Evolutionary conservation across 768 basidiomycete genomes (phyloP), one percentile per base, ranked within the genome.

Genomic region (Termitomyces sp.): DNA sequence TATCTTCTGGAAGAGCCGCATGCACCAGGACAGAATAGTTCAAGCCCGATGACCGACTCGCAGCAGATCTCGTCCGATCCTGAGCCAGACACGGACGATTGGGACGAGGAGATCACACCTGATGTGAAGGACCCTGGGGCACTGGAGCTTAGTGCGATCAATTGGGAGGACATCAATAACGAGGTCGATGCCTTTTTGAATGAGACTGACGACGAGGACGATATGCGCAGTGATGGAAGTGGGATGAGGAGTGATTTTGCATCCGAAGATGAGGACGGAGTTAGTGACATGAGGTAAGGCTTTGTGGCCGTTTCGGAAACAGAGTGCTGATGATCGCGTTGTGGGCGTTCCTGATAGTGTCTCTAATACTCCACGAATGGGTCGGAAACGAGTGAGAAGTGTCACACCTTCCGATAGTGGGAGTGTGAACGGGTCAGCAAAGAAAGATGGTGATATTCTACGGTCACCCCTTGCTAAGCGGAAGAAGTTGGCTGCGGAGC

Each of bases 161-260:
- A 92, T 68, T 93, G 92, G 88, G 83, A 85, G 62, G 87, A 86
- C 63, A 87, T 92, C 63, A 90, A 91, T 66, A 83, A 88, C 58
- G 95, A 95, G 66, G 87, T 95, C 35, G 91, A 93, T 59, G 92
- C 87, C 42, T 87, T 90, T 38, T 84, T 95, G 83, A 87, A 85
- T 60, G 89, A 90, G 75, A 86, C 85, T 60, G 85, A 89, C 58
- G 86, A 87, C 53, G 83, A 83, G 31, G 81, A 82, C 10, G 77
- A 75, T 35, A 71, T 63, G 16, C 73, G 70, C 10, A 72, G 74
- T 31, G 75, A 67, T 61, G 71, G 65, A 66, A 81, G 76, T 67
- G 76, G 72, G 56, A 75, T 75, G 68, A 75, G 66, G 68, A 83
- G 73, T 53, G 69, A 62, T 55, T 70, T 74, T 62, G 73, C 63